These are phyloP conservation scores for Baeospora myosura DNA, from an alignment of 1,284 basidiomycete genomes.

Conservation along the genomic window DNA sequence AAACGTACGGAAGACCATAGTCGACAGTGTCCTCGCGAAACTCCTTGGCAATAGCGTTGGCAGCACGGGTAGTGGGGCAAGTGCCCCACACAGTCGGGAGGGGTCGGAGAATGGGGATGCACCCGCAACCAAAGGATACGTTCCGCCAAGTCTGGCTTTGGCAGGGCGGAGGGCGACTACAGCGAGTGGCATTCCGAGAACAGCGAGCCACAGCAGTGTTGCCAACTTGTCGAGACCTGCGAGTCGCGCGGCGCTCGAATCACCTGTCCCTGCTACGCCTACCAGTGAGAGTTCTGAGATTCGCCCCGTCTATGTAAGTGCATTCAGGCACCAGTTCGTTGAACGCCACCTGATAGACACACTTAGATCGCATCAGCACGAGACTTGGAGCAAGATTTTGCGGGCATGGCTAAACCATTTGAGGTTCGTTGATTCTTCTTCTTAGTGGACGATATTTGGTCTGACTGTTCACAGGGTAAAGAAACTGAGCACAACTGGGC, in stretches of 20 bases:
- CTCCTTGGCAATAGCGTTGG: too few species aligned
- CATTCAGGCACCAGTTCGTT: background rate
- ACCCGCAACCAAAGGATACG: slow-evolving; percentile 46
- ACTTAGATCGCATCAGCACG: slow-evolving; percentile 72
- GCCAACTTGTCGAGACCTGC: slow-evolving; percentile 45
- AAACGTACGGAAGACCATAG: slow-evolving; percentile 80
- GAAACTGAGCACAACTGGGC: slow-evolving; percentile 98
- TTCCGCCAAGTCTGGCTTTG: slow-evolving; percentile 67
- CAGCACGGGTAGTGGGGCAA: slow-evolving; percentile 28
- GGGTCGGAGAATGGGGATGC: slow-evolving; percentile 55
- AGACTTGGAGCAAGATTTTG: slow-evolving; percentile 85
- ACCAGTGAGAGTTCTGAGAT: slow-evolving; percentile 42
- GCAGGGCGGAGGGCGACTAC: slow-evolving; percentile 40
- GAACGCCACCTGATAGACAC: background rate
- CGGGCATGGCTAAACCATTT: slow-evolving; percentile 71
- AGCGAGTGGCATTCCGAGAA: slow-evolving; percentile 25
- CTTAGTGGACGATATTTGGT: slow-evolving; percentile 8
- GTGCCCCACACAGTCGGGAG: slow-evolving; percentile 41
- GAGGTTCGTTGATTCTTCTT: slow-evolving; percentile 43
- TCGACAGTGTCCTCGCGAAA: slow-evolving; percentile 60
- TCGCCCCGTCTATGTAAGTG: slow-evolving; percentile 64
- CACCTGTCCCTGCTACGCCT: slow-evolving; percentile 34
- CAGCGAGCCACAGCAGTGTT: slow-evolving; percentile 40
- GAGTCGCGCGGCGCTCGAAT: slow-evolving; percentile 46
- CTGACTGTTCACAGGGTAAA: slow-evolving; percentile 56